A percentile compares a stretch with the other conserved stretches of the same genome.
Conservation (phyloP, 768 basidiomycete species). For the Xerocomus brunneocitrinus region DNA sequence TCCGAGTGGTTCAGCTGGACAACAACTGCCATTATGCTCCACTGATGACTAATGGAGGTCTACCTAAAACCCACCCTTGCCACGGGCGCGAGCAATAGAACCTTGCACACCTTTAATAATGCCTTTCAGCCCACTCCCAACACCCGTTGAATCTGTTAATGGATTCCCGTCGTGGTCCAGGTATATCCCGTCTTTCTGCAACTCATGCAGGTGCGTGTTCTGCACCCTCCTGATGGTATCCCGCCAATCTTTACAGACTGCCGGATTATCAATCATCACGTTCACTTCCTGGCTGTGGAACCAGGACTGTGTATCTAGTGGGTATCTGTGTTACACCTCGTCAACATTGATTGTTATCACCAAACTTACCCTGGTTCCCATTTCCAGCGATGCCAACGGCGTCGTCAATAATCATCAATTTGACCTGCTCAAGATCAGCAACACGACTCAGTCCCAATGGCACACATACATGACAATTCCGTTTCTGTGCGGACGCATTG, state of each 20-base stretch:
- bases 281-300: conserved; percentile 71
- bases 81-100: conserved; percentile 39
- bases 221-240: conserved; percentile 48
- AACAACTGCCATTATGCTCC: neutral
- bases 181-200: conserved; percentile 53
- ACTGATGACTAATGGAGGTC: conserved; percentile 11
- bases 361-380: conserved; percentile 54
- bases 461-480: conserved; percentile 58
- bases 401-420: conserved; percentile 65
- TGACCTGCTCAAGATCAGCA: conserved; percentile 36
- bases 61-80: conserved; percentile 37
- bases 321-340: conserved; percentile 1
- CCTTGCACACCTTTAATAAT: conserved; percentile 41
- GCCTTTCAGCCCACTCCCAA: conserved; percentile 35
- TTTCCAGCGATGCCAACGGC: conserved; percentile 63
- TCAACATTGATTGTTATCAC: neutral
- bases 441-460: neutral
- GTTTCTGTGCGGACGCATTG: conserved; percentile 59
- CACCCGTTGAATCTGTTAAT: conserved; percentile 36
- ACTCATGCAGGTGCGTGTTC: conserved; percentile 49
- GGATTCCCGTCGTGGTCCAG: conserved; percentile 44
- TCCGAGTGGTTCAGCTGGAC: neutral
- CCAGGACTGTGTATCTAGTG: conserved; percentile 59
- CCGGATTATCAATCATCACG: conserved; percentile 54
- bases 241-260: conserved; percentile 53